Base-by-base conservation (phyloP, 106 monocot genomes). In the Ottelia alismoides region DNA sequence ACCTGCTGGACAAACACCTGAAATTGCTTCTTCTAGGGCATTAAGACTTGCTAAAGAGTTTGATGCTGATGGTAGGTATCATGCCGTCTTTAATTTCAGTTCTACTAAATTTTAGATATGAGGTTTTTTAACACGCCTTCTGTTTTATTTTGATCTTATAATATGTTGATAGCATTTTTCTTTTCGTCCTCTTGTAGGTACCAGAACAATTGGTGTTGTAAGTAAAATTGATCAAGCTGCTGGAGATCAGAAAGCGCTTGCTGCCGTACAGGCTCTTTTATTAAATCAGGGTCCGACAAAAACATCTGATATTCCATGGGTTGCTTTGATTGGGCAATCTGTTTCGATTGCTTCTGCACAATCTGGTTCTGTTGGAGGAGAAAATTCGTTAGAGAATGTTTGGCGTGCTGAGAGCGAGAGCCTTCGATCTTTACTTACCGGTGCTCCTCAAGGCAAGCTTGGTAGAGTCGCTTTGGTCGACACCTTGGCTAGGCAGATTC, bases 141-240 rank as follows among this genome's bases (percentile, higher is more conserved):
- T 31, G 7, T 35, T 1, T 32, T 55, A 14, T 58, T 27, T 25
- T 47, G 26, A n/a, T n/a, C 17, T 18, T 46, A 11, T 2, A 17
- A 19, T 19, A 45, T 45, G 45, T 45, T 9, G 2, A 21, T 50
- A 52, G 26, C 21, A 47, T 48, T 1, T 47, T 57, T 30, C 49
- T 32, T 31, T 27, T 19, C 17, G 2, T 32, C 35, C 27, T 63
- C 21, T 25, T 57, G 28, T 56, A 92, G 85, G 85, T 56, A 79
- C 82, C 20, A 66, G 92, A 57, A 92, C 92, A 51, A 74, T 86
- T 64, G 92, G 92, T 31, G 79, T 92, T 58, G 64, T 92, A 47
- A 92, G 85, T 65, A 86, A 92, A 74, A 82, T 92, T 55, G 92
- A 92, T 71, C 85, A 86, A 72, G 92, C 79, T 57, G 53, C 85